Base-by-base conservation (phyloP, 2,329 filamentous ascomycete species). In the Arthrinium phaeospermum region DNA sequence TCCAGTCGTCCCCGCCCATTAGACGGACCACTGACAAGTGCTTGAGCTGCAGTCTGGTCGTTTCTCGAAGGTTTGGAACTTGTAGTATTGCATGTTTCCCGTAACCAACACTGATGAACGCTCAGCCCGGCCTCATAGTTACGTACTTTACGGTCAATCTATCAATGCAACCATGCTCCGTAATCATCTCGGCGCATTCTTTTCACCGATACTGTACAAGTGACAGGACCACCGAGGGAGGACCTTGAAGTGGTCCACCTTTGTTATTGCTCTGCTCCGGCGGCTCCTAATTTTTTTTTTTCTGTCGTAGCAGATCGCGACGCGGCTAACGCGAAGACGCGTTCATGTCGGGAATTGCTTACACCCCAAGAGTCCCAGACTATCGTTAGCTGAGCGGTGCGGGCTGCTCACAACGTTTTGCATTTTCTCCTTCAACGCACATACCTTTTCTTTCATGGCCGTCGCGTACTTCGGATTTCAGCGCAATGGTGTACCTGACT, bases 151-250 rank as follows among this genome's bases (percentile, higher is more conserved):
- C 53, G 53, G 53, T 61, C 53, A 37, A 10, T 61, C 53, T 37
- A n/a, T 61, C 53, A 61, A 61, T 61, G 30, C 53, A 64, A 64
- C 57, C 34, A 64, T 64, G 22, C 53, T 64, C 57, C 30, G 57
- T 64, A 64, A 64, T 64, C 57, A 64, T 64, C n/a, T 64, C 57
- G 30, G 57, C 30, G 34, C 22, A 64, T 41, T 64, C 57, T n/a
- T 64, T 64, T 41, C 57, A n/a, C 57, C 57, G 57, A 41, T 64
- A 30, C 27, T 30, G 27, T 30, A 64, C 57, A 41, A 41, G 37
- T 41, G 37, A 41, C 37, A 41, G 37, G 37, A 41, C 37, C 37
- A 41, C 37, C 1, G 37, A 37, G 6, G 6, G 37, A 37, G 57
- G 53, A 37, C 53, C 27, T 64, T n/a, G 57, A 64, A n/a, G 57